phyloP scores from a whole-genome alignment of 1,284 basidiomycete species.

The Hypsizygus ulmarius region DNA sequence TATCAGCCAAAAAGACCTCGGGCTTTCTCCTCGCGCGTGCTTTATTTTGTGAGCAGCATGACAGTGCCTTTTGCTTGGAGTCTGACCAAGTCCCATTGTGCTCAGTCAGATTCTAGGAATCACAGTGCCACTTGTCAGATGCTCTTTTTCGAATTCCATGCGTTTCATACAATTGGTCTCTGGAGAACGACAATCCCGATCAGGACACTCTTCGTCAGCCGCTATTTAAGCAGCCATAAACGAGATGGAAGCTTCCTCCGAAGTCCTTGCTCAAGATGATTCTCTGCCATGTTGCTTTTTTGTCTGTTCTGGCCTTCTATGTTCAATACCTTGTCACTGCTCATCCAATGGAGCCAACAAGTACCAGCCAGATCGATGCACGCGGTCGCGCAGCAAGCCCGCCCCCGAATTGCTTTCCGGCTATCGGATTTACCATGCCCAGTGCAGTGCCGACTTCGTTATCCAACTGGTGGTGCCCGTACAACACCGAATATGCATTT shows the following conservation, averaged over 20 bases:
- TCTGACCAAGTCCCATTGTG: no score
- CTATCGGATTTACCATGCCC: slow-evolving; percentile 56
- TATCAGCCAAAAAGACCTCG: background rate
- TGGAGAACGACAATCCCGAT: background rate
- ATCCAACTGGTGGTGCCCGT: slow-evolving; percentile 66
- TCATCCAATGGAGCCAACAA: slow-evolving; percentile 18
- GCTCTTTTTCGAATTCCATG: no score
- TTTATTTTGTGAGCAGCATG: no score
- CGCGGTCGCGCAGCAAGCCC: slow-evolving; percentile 15
- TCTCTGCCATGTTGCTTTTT: background rate
- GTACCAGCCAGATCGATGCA: slow-evolving; percentile 12
- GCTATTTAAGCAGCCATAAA: background rate
- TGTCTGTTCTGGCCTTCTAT: slow-evolving; percentile 5
- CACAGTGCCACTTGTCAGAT: background rate
- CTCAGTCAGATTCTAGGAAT: no score
- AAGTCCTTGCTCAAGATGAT: slow-evolving; percentile 10
- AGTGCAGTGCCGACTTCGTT: slow-evolving; percentile 40
- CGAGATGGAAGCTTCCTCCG: background rate
- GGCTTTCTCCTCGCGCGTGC: background rate
- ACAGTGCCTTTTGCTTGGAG: no score
- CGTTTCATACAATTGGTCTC: no score
- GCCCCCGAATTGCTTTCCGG: slow-evolving; percentile 40
- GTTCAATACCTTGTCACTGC: slow-evolving; percentile 5
- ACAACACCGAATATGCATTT: slow-evolving; percentile 64
- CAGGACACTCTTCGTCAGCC: background rate